Evolutionary conservation across 495 filamentous ascomycete species (phyloP).

Genomic region (Hypoxylon lenormandii): DNA sequence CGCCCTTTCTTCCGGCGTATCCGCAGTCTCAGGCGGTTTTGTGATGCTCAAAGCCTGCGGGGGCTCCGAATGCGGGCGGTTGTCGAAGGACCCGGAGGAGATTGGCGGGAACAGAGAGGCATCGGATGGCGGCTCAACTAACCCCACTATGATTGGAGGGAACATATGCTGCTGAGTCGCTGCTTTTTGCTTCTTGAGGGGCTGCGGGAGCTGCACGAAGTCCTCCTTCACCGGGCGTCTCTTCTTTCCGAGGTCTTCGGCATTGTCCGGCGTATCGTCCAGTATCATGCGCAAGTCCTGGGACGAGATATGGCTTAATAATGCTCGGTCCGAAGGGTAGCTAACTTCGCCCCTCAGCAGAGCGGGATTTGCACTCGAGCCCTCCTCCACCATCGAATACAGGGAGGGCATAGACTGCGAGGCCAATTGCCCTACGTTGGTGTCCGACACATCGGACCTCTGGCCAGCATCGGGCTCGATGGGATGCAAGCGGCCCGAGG

Average conservation of each 20-base stretch:
- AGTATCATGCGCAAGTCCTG: conserved; percentile 63
- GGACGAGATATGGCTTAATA: conserved; percentile 51
- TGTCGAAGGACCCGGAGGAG: conserved; percentile 64
- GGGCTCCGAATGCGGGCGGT: conserved; percentile 50
- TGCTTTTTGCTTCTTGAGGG: conserved; percentile 68
- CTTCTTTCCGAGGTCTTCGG: conserved; percentile 61
- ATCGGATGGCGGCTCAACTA: conserved; percentile 80
- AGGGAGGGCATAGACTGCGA: conserved; percentile 55
- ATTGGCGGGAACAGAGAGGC: conserved; percentile 79
- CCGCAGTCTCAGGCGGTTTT: conserved; percentile 47
- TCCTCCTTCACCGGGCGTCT: conserved; percentile 64
- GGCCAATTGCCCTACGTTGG: conserved; percentile 39
- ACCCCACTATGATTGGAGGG: conserved; percentile 76
- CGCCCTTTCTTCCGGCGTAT: conserved; percentile 46
- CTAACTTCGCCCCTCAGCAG: conserved; percentile 37
- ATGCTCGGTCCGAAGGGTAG: conserved; percentile 41
- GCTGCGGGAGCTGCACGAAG: conserved; percentile 67
- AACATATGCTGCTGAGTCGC: conserved; percentile 60
- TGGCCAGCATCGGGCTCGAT: conserved; percentile 61
- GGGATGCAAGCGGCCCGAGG: conserved; percentile 58
- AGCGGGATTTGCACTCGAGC: conserved; percentile 5
- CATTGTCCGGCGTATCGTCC: conserved; percentile 54
- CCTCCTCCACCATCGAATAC: conserved; percentile 51
- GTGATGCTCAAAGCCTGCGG: conserved; percentile 55
- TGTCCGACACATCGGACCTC: conserved; percentile 50